phyloP scores from a whole-genome alignment of 129 eudicot genomes.

The Deinandra increscens region DNA sequence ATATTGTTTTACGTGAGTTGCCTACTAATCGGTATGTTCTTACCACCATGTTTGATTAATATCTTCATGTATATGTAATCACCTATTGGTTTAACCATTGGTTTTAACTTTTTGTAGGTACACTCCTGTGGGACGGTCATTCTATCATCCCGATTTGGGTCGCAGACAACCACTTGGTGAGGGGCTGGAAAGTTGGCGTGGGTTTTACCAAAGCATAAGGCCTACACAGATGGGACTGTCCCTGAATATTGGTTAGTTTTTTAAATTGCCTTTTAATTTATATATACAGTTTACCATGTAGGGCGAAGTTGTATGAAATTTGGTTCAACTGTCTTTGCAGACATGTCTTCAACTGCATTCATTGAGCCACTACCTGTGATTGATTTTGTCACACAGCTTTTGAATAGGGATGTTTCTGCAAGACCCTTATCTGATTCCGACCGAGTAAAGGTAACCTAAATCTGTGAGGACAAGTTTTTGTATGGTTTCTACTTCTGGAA shows the following conservation, averaged over 20 bases:
- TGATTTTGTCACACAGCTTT: slow-evolving; percentile 76
- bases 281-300: neutral
- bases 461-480: neutral
- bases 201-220: slow-evolving; percentile 91
- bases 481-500: neutral
- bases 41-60: neutral
- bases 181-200: slow-evolving; percentile 94
- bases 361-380: slow-evolving; percentile 92
- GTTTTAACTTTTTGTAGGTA: slow-evolving; percentile 41
- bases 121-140: slow-evolving; percentile 82
- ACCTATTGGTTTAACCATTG: neutral
- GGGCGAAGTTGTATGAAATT: neutral
- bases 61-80: neutral
- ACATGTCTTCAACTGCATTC: slow-evolving; percentile 99
- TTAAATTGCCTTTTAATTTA: neutral
- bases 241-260: slow-evolving; percentile 60
- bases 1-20: slow-evolving; percentile 85
- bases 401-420: slow-evolving; percentile 67
- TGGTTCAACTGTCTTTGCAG: slow-evolving; percentile 38
- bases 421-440: slow-evolving; percentile 92
- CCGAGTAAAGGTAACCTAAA: slow-evolving; percentile 67
- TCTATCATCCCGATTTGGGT: slow-evolving; percentile 79
- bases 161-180: slow-evolving; percentile 83
- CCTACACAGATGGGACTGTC: slow-evolving; percentile 99
- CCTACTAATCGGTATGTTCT: slow-evolving; percentile 67